Evolutionary conservation across 345 rosid genomes (phyloP), one percentile per base, ranked within the genome.

Genomic region (Excoecaria agallocha): DNA sequence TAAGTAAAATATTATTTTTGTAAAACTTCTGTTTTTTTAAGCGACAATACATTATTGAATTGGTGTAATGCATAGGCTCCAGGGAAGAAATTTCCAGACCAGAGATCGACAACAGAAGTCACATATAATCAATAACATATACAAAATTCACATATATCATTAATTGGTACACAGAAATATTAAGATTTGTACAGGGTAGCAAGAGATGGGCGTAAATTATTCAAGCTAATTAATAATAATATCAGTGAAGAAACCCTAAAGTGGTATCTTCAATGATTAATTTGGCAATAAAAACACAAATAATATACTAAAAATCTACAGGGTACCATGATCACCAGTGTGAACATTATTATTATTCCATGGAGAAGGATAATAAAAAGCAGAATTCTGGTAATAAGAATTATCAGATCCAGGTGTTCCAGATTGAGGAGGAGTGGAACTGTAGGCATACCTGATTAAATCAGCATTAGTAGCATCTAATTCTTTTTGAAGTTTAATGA

Each of bases 401-500:
- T 8, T 8, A 66, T 30, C 13, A 68, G 46, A 15, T 6, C 20
- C 70, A 68, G 30, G 30, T 30, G 30, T 30, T 30, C 30, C 30
- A 30, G 30, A 30, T 56, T 67, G 2, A 3, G 69, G 22, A 61
- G 69, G 57, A 50, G 54, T 74, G 9, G 72, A 73, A 38, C 75
- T 79, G 56, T 41, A 80, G 16, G 82, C 82, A 57, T 37, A 80
- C 49, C 82, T 52, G 54, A 80, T 66, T 16, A 80, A 38, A 58
- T 80, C 79, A 38, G 82, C 82, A 59, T 80, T 75, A 1, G 82
- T 70, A 39, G 79, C 79, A 75, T 80, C 82, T 11, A 80, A 68
- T 43, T 80, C 82, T 35, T 80, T 80, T 19, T 80, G 82, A 56
- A 80, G 82, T 38, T 70, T 71, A n/a, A 70, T n/a, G 5, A 80